Percentiles rank a stretch among this genome's conserved stretches.
phyloP scores from a whole-genome alignment of 495 filamentous ascomycete species.

The Neurospora africana region DNA sequence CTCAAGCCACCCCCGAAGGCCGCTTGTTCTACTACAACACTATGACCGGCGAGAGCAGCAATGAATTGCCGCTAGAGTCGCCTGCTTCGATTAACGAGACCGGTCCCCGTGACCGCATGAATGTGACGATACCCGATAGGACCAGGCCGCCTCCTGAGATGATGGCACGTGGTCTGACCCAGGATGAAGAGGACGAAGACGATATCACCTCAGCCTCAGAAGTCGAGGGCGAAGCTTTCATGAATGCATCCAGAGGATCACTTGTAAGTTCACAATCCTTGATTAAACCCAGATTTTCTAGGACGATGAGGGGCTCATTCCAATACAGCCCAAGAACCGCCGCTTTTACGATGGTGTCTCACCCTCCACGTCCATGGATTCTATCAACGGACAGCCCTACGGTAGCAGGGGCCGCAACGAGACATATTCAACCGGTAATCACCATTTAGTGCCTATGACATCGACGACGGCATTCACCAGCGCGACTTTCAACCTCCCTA shows the following conservation, averaged over 20 bases:
- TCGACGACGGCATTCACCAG: slow-evolving; percentile 59
- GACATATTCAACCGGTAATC: slow-evolving; percentile 35
- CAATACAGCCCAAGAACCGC: slow-evolving; percentile 43
- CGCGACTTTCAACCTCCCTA: slow-evolving; percentile 43
- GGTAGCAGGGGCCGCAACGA: slow-evolving; percentile 34
- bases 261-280: slow-evolving; percentile 30
- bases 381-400: slow-evolving; percentile 53
- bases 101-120: slow-evolving; percentile 77
- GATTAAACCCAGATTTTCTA: neutral
- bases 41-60: slow-evolving; percentile 81
- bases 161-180: slow-evolving; percentile 72
- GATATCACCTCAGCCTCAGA: slow-evolving; percentile 75
- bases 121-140: slow-evolving; percentile 78
- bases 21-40: slow-evolving; percentile 97
- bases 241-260: slow-evolving; percentile 37
- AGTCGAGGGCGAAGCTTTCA: slow-evolving; percentile 51
- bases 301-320: neutral
- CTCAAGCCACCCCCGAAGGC: slow-evolving; percentile 89
- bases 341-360: slow-evolving; percentile 69
- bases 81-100: slow-evolving; percentile 70
- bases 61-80: slow-evolving; percentile 87
- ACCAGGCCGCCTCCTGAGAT: slow-evolving; percentile 88
- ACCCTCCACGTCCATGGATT: slow-evolving; percentile 86
- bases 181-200: slow-evolving; percentile 78
- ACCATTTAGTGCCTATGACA: slow-evolving; percentile 43